Evolutionary conservation across 2,329 filamentous ascomycete genomes (phyloP), one percentile per base, ranked within the genome.

Genomic region (Diaporthe destruens): DNA sequence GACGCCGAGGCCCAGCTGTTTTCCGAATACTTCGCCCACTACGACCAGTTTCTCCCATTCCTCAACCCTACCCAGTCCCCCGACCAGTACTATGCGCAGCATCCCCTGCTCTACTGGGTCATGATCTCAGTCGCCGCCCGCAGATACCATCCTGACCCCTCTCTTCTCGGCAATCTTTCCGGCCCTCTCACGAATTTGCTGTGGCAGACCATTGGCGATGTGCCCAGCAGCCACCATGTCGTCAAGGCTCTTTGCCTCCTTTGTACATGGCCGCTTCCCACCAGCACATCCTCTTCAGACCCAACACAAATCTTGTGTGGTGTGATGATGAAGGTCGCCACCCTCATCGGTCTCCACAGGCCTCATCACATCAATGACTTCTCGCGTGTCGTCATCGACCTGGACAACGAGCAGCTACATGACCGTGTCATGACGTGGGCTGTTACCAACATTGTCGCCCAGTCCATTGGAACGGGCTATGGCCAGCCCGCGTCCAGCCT

Each of bases 311-410:
- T 94, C 80, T 84, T 95, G 23, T 92, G 92, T 76, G 93, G 94
- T 68, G 90, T 94, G 74, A 94, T 96, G 92, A 95, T 96, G 90
- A 94, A 95, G 83, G 90, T 93, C 29, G 94, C 94, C 11, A 95
- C 94, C 76, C 93, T 94, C 76, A 94, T 95, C 76, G 93, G 94
- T 25, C 86, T 96, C 69, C 93, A 96, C 78, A 89, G 93, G 61
- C 94, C 93, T 16, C 94, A 92, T 70, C 91, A 95, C 80, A 93
- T 93, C 56, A 93, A 95, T 80, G 94, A 96, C 80, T 96, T 96
- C 80, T 94, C 93, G 1, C 86, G 93, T 65, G 91, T 93, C 36
- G 92, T 90, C 2, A 87, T 94, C 42, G 91, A 95, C 76, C 85
- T 96, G 51, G 92, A 93, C 77, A 92, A 92, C 77, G 93, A 95